Evolutionary conservation across 768 basidiomycete species (phyloP).

Genomic region (Podaxis pistillaris): DNA sequence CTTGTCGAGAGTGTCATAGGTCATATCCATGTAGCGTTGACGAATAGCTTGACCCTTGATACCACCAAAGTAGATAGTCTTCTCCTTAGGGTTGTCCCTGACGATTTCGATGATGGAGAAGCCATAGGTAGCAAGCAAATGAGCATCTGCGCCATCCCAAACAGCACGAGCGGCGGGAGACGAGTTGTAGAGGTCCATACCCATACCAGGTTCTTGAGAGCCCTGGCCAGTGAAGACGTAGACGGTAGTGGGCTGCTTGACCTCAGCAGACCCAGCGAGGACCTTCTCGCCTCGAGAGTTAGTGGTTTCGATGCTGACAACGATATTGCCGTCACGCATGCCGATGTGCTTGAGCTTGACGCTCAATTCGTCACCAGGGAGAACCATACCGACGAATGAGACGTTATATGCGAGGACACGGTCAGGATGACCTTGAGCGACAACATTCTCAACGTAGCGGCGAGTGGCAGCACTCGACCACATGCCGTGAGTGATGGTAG

Average conservation of each 20-base stretch:
- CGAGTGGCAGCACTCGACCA: conserved; percentile 96
- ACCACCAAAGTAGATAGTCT: conserved; percentile 99
- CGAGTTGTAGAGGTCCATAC: conserved; percentile 94
- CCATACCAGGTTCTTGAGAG: conserved; percentile 98
- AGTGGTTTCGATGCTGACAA: conserved; percentile 83
- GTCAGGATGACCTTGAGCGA: conserved; percentile 89
- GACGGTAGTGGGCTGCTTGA: conserved; percentile 87
- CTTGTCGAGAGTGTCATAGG: conserved; percentile 95
- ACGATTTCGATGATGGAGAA: conserved; percentile 99
- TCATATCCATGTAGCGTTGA: conserved; percentile 99
- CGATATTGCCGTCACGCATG: conserved; percentile 92
- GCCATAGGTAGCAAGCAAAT: conserved; percentile 92
- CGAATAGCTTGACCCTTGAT: conserved; percentile 98
- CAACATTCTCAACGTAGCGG: conserved; percentile 88
- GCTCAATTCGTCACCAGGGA: conserved; percentile 82
- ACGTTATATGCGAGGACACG: conserved; percentile 92
- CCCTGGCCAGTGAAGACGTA: conserved; percentile 99
- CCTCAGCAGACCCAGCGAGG: conserved; percentile 88
- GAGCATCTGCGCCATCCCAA: conserved; percentile 95
- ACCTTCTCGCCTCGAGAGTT: conserved; percentile 90
- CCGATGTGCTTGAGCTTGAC: conserved; percentile 88
- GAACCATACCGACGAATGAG: conserved; percentile 95
- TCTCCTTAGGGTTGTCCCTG: conserved; percentile 96
- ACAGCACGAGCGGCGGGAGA: conserved; percentile 95
- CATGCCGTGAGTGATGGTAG: conserved; percentile 97